Base-by-base conservation (phyloP, 2,329 filamentous ascomycete species). In the Nothophoma quercina region DNA sequence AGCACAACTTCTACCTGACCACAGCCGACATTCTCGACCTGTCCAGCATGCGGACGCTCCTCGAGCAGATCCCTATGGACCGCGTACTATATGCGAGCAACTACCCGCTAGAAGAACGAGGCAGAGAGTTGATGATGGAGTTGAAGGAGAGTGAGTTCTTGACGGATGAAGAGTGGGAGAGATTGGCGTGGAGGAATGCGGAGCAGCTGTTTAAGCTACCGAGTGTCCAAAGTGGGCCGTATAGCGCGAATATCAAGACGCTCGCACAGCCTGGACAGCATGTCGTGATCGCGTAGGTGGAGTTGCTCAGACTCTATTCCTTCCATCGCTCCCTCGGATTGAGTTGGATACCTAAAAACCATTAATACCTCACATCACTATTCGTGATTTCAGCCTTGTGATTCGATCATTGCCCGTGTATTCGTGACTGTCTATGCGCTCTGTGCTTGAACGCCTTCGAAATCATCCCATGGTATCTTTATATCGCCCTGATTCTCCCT, bases 1-100 rank as follows among this genome's bases (percentile, higher is more conserved):
- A 80, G 38, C 70, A 78, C 51, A 86, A 86, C 51, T 69, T 86
- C 9, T 85, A 81, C 78, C 65, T 87, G 21, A 85, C 83, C 1
- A 85, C 83, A 2, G 81, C 77, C 44, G 83, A 83, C 2, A 77
- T 80, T 49, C 84, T 80, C 66, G 77, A 77, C 22, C 53, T 85
- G 15, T 75, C 58, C 71, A 46, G 79, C 78, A 5, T 86, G 70
- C 75, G 75, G n/a, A 69, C 69, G 26, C 48, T 78, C 38, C 55
- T 78, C 42, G 65, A 76, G 49, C 78, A 78, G 6, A 82, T 78
- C 2, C 74, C 70, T 15, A 72, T 77, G n/a, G 81, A 84, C 19
- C 74, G 75, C 12, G 75, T 86, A 1, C 48, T 86, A 62, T 85
- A 81, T 60, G 84, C 80, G 54, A 79, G 85, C 8, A 83, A 85